A percentile compares a stretch with the other conserved stretches of the same genome.
Evolutionary conservation across 2,329 filamentous ascomycete genomes (phyloP).

Genomic region (Chaetomium globosum): DNA sequence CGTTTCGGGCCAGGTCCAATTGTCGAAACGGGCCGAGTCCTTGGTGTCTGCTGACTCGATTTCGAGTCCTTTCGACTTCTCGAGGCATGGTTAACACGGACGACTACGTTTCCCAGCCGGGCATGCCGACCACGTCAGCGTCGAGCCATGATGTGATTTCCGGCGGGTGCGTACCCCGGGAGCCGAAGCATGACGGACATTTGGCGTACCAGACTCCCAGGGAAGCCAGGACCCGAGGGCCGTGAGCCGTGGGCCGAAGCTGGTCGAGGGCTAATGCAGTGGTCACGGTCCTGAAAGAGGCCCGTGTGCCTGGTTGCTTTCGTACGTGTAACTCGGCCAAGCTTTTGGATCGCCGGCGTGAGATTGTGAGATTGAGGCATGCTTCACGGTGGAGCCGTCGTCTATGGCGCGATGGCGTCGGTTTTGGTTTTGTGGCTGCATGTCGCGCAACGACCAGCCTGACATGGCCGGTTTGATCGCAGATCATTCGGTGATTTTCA

Average conservation of each 20-base stretch:
- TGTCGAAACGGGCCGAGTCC: not conserved
- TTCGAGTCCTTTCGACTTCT: not conserved
- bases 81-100: not conserved
- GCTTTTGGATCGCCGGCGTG: slow-evolving; percentile 3
- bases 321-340: slow-evolving; percentile 1
- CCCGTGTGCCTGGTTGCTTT: not conserved
- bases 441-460: not conserved
- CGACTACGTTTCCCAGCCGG: not conserved
- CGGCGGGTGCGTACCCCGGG: not conserved
- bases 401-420: not conserved
- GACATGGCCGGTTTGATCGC: slow-evolving; percentile 14
- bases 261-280: not conserved
- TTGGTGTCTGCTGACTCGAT: not conserved
- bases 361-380: slow-evolving; percentile 5
- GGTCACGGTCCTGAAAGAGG: not conserved
- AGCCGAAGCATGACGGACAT: not conserved
- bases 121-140: not conserved
- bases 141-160: not conserved
- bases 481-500: slow-evolving; percentile 33
- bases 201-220: not conserved
- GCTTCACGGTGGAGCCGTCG: not conserved
- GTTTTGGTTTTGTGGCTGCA: slow-evolving; percentile 2
- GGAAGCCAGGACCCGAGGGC: not conserved
- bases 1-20: not conserved
- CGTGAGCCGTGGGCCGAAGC: not conserved